Evolutionary conservation across 768 basidiomycete genomes (phyloP).

Genomic region (Tylopilus balloui): DNA sequence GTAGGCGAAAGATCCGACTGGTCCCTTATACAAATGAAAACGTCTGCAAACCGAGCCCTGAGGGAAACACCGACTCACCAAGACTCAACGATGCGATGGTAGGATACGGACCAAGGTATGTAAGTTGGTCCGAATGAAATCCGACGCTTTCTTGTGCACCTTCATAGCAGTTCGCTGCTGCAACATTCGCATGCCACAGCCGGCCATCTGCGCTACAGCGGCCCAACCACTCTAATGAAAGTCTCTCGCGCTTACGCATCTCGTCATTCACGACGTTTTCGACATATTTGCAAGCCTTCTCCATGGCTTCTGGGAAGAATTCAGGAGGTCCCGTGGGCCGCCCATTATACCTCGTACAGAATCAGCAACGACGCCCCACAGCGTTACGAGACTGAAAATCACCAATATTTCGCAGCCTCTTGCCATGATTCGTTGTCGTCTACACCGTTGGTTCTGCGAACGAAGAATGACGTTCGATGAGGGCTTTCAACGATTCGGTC

Average conservation of each 20-base stretch:
- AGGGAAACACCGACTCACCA: constrained; percentile 38
- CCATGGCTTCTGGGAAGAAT: constrained; percentile 64
- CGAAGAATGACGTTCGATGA: constrained; percentile 77
- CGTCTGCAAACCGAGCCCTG: neutral
- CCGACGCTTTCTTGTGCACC: constrained; percentile 81
- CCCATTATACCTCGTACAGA: constrained; percentile 68
- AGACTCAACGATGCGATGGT: constrained; percentile 84
- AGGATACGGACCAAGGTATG: constrained; percentile 77
- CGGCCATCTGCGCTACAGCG: constrained; percentile 20
- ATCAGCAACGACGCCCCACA: constrained; percentile 10
- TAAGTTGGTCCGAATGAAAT: constrained; percentile 76
- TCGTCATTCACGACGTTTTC: constrained; percentile 70
- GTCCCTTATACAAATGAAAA: constrained; percentile 45
- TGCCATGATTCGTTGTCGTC: constrained; percentile 53
- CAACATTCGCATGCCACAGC: constrained; percentile 77
- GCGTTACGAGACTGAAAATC: constrained; percentile 10
- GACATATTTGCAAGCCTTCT: constrained; percentile 68
- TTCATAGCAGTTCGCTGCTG: constrained; percentile 80
- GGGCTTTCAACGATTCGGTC: constrained; percentile 80
- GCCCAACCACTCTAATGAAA: constrained; percentile 63
- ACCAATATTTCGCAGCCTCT: constrained; percentile 76
- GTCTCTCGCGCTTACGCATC: constrained; percentile 55
- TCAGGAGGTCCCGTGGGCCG: constrained; percentile 52
- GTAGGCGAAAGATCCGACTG: constrained; percentile 62
- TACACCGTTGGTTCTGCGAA: constrained; percentile 44